Evolutionary conservation across 176 grass and related monocot species (phyloP), one percentile per base, ranked within the genome.

Genomic region (Luzula sylvatica): DNA sequence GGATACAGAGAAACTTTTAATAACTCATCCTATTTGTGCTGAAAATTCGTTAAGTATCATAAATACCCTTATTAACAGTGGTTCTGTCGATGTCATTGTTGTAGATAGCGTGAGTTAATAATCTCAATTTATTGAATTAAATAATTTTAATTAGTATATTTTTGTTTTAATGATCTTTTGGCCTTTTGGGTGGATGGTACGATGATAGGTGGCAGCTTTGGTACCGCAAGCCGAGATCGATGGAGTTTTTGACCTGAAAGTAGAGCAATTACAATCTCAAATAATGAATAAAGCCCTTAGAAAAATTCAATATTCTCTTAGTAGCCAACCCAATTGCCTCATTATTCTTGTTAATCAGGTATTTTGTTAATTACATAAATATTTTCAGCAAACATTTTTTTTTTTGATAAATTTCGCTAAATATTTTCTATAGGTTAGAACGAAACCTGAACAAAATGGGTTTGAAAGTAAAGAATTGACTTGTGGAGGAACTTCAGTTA

Each of bases 301-400:
- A 50, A 96, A 96, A 86, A 86, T 96, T 62, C 84, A 96, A 16
- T 49, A 67, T 50, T 89, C 92, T 44, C 61, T 89, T 45, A 67
- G 81, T 58, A 70, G 81, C 18, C 30, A 35, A 7, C 89, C 92
- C 14, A 62, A 86, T 55, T 65, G 74, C 29, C 71, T 89, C 54
- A 62, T 96, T 67, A 82, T 96, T 74, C 88, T 96, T 71, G 50
- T 96, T 65, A 96, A 96, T 65, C 85, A 89, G 85, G 92, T 96
- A 75, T 19, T 15, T 1, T 56, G 7, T 50, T 55, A 32, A 49
- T n/a, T n/a, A n/a, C n/a, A n/a, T 23, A 19, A 61, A 50, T 3
- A 30, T 19, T 77, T 52, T 20, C 54, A 29, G 48, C 21, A 42
- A 11, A 40, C 27, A 20, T 12, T n/a, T 20, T 56, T 9, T 23